phyloP scores from a whole-genome alignment of 2,329 filamentous ascomycete genomes.

The Penicillium hordei region DNA sequence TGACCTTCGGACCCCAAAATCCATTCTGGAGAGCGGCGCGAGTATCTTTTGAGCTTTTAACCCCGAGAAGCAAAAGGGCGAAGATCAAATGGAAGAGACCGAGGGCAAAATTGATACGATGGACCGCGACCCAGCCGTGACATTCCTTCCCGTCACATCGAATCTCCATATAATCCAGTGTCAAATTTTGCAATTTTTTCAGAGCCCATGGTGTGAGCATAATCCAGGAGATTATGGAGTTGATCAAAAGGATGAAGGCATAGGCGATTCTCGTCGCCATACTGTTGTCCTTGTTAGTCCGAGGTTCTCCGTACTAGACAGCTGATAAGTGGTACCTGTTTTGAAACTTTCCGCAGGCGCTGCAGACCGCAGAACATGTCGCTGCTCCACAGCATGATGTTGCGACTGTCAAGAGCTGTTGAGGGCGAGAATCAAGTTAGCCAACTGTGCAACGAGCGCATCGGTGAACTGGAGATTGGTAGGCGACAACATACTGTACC shows the following conservation, averaged over 20 bases:
- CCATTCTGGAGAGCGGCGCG: slow-evolving; percentile 91
- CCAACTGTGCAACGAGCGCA: slow-evolving; percentile 1
- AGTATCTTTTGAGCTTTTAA: slow-evolving; percentile 80
- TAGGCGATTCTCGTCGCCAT: slow-evolving; percentile 97
- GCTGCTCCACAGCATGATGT: slow-evolving; percentile 95
- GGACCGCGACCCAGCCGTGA: slow-evolving; percentile 93
- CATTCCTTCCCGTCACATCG: slow-evolving; percentile 87
- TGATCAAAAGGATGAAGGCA: slow-evolving; percentile 88
- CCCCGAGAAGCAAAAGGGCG: slow-evolving; percentile 79
- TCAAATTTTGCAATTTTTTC: slow-evolving; percentile 88
- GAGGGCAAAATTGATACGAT: slow-evolving; percentile 96
- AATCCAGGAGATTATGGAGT: slow-evolving; percentile 96
- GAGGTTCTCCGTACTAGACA: not conserved
- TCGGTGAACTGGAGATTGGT: slow-evolving; percentile 2
- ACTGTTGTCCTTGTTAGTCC: slow-evolving; percentile 51
- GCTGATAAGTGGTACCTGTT: slow-evolving; percentile 66
- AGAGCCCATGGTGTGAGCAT: slow-evolving; percentile 99
- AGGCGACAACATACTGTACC: slow-evolving; percentile 66
- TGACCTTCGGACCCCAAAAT: slow-evolving; percentile 97
- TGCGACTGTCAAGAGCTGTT: slow-evolving; percentile 70
- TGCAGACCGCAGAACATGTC: slow-evolving; percentile 93
- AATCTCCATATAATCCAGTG: slow-evolving; percentile 94
- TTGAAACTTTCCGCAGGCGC: slow-evolving; percentile 92
- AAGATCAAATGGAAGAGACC: slow-evolving; percentile 90
- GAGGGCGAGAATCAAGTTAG: slow-evolving; percentile 10